phyloP scores from a whole-genome alignment of 2,329 filamentous ascomycete species.

The Epichloe elymi region DNA sequence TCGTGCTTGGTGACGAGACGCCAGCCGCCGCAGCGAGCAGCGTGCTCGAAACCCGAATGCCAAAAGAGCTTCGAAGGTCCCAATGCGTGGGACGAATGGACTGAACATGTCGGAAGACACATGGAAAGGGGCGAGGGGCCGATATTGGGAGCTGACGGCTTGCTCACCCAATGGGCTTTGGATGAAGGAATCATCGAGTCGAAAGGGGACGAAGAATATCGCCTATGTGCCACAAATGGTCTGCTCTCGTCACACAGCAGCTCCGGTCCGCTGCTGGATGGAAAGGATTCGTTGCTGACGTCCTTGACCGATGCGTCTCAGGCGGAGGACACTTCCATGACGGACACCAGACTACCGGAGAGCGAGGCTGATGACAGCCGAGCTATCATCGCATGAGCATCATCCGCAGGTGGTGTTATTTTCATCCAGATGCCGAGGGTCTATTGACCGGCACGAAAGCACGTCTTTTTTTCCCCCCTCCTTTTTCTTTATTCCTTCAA shows the following conservation, averaged over 20 bases:
- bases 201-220: conserved; percentile 42
- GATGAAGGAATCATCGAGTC: conserved; percentile 50
- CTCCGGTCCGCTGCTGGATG: conserved; percentile 8
- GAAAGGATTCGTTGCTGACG: conserved; percentile 15
- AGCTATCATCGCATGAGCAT: not conserved
- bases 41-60: conserved; percentile 62
- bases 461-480: not conserved
- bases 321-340: conserved; percentile 11
- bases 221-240: conserved; percentile 26
- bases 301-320: conserved; percentile 9
- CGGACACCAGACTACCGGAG: conserved; percentile 13
- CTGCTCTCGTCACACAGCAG: conserved; percentile 7
- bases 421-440: too few relatives aligned
- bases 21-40: conserved; percentile 54
- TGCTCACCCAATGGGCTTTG: conserved; percentile 49
- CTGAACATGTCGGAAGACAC: conserved; percentile 83
- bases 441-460: not conserved
- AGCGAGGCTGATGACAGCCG: conserved; percentile 11
- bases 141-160: conserved; percentile 41
- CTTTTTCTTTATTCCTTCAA: not conserved
- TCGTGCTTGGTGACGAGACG: conserved; percentile 62
- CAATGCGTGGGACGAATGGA: conserved; percentile 76
- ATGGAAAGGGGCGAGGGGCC: conserved; percentile 63
- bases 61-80: conserved; percentile 54
- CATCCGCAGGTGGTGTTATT: not conserved